Percentiles rank a stretch among this genome's conserved stretches.
phyloP scores from a whole-genome alignment of 371 early-diverging fungal genomes.

The Syncephalastrum sp. region DNA sequence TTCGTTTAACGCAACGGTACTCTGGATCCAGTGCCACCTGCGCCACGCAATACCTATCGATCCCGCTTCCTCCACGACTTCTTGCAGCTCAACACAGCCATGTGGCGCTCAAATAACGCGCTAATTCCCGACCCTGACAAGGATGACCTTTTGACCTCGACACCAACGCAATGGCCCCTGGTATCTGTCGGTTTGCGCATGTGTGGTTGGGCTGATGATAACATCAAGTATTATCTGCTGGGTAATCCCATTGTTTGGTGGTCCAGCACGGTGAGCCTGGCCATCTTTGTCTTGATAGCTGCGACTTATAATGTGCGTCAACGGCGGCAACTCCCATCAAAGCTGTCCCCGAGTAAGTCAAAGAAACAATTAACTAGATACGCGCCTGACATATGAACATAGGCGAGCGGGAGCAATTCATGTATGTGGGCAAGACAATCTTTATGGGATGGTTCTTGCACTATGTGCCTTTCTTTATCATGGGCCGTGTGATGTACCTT shows the following conservation, averaged over 20 bases:
- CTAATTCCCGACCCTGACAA: slow-evolving; percentile 96
- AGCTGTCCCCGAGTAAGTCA: too few relatives aligned
- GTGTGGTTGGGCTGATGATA: slow-evolving; percentile 94
- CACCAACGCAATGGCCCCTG: slow-evolving; percentile 96
- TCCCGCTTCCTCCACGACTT: slow-evolving; percentile 87
- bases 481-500: slow-evolving; percentile 97
- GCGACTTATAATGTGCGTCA: too few relatives aligned
- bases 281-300: too few relatives aligned
- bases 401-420: slow-evolving; percentile 77
- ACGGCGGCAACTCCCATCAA: too few relatives aligned
- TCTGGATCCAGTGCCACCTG: slow-evolving; percentile 51
- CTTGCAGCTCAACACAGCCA: slow-evolving; percentile 93
- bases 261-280: slow-evolving; percentile 71
- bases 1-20: background rate
- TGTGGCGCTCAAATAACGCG: slow-evolving; percentile 98
- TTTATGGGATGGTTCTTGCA: slow-evolving; percentile 95
- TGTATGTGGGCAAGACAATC: slow-evolving; percentile 68
- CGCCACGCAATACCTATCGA: slow-evolving; percentile 64
- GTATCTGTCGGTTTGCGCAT: slow-evolving; percentile 92
- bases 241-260: slow-evolving; percentile 99
- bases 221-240: slow-evolving; percentile 91
- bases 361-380: too few relatives aligned
- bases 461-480: slow-evolving; percentile 96
- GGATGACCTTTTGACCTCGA: slow-evolving; percentile 86
- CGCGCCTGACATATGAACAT: background rate